phyloP scores from a whole-genome alignment of 352 stramenopile species.

The Phytopythium litorale region DNA sequence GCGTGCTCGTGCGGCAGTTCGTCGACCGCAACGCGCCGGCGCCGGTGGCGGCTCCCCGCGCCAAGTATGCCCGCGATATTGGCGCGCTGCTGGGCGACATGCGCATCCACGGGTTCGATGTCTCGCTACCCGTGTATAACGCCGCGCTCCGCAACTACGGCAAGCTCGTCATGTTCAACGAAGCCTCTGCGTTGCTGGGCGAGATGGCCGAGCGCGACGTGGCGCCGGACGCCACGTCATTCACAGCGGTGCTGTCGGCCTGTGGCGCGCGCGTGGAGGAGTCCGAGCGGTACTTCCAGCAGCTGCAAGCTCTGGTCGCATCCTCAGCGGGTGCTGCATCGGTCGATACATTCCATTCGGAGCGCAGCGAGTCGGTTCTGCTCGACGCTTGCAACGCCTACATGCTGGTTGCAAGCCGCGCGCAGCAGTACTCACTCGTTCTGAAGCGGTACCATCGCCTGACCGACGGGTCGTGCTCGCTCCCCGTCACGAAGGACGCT shows the following conservation, averaged over 20 bases:
- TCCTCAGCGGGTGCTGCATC: constrained; percentile 1
- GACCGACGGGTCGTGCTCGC: constrained; percentile 2
- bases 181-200: constrained; percentile 35
- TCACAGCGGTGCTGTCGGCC: constrained; percentile 45
- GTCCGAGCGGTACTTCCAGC: constrained; percentile 42
- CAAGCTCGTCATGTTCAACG: constrained; percentile 25
- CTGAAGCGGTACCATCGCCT: constrained; percentile 28
- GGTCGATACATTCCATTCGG: not conserved
- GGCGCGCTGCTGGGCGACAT: constrained; percentile 44
- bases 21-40: constrained; percentile 30
- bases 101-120: constrained; percentile 26
- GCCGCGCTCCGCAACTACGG: constrained; percentile 61
- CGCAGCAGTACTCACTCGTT: constrained; percentile 35
- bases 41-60: constrained; percentile 25
- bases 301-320: constrained; percentile 21
- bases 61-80: constrained; percentile 49
- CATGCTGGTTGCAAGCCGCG: constrained; percentile 34
- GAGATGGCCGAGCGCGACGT: constrained; percentile 39
- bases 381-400: constrained; percentile 30
- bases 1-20: constrained; percentile 47
- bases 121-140: constrained; percentile 49
- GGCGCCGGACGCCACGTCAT: constrained; percentile 45
- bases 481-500: constrained; percentile 8
- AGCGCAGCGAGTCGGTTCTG: constrained; percentile 13
- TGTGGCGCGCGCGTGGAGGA: constrained; percentile 38